A percentile compares a stretch with the other conserved stretches of the same genome.
These are phyloP conservation scores for Setaria viridis DNA, from an alignment of 202 grass and related monocot genomes.

Conservation along the genomic window DNA sequence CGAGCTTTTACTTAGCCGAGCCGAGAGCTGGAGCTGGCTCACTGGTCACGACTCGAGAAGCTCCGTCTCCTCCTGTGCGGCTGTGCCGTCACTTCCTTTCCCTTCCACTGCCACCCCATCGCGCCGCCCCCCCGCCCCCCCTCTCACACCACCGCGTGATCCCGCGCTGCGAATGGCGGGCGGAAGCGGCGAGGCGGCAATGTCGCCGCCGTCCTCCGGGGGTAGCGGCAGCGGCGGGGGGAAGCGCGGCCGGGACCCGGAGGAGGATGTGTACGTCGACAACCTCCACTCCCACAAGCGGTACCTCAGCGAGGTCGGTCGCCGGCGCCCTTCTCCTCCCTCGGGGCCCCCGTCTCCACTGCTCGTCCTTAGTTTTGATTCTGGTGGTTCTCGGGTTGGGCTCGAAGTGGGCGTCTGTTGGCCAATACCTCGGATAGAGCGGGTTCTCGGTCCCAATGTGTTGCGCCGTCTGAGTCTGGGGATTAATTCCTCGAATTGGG, in stretches of 20 bases:
- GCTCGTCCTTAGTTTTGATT: neutral
- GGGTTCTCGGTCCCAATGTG: neutral
- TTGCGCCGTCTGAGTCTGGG: neutral
- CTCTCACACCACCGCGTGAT: neutral
- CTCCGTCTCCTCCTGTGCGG: neutral
- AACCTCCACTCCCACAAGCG: slow-evolving; percentile 97
- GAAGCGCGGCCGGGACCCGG: slow-evolving; percentile 91
- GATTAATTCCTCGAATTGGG: slow-evolving; percentile 11
- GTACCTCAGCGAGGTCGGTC: slow-evolving; percentile 86
- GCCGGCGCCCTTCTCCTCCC: no score
- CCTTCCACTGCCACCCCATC: neutral
- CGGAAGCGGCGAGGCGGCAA: slow-evolving; percentile 58
- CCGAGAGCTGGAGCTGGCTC: neutral
- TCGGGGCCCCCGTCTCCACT: neutral
- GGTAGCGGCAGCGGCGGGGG: slow-evolving; percentile 37
- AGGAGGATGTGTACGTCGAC: slow-evolving; percentile 96
- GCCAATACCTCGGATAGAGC: neutral
- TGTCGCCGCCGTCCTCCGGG: slow-evolving; percentile 54
- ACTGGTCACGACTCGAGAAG: neutral
- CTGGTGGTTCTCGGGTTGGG: neutral
- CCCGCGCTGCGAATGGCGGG: slow-evolving; percentile 1
- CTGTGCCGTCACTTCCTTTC: neutral
- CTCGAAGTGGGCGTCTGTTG: neutral
- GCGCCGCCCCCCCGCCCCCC: neutral
- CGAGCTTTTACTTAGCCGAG: neutral